A percentile compares a stretch with the other conserved stretches of the same genome.
These are phyloP conservation scores for Citrus inodora DNA, from an alignment of 345 rosid species.

Conservation along the genomic window DNA sequence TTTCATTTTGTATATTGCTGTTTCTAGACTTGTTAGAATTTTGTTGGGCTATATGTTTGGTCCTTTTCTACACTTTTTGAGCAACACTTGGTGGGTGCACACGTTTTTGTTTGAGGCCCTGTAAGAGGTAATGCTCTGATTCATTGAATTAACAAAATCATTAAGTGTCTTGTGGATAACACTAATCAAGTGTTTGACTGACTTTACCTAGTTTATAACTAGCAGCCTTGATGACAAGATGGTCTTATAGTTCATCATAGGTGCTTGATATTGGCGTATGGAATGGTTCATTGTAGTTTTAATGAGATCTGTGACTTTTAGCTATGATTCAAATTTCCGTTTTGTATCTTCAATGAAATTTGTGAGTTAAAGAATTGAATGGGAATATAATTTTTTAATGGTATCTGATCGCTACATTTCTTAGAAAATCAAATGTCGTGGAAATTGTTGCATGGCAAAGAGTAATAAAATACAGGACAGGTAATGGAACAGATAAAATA, in stretches of 20 bases:
- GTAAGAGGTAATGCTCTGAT: neutral
- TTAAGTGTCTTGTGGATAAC: neutral
- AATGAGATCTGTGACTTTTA: neutral
- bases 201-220: neutral
- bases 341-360: neutral
- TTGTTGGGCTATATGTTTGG: neutral
- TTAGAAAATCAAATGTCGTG: neutral
- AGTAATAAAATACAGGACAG: neutral
- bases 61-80: neutral
- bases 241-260: neutral
- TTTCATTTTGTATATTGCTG: neutral
- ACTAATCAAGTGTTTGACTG: neutral
- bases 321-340: neutral
- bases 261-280: neutral
- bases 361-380: neutral
- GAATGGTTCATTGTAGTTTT: neutral
- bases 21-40: neutral
- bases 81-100: neutral
- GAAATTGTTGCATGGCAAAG: neutral
- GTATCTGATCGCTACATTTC: neutral
- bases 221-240: neutral
- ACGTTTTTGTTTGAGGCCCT: neutral
- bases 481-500: neutral
- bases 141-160: neutral
- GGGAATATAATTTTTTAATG: neutral